Base-by-base conservation (phyloP, 2,329 filamentous ascomycete species). In the Didymella sp. region DNA sequence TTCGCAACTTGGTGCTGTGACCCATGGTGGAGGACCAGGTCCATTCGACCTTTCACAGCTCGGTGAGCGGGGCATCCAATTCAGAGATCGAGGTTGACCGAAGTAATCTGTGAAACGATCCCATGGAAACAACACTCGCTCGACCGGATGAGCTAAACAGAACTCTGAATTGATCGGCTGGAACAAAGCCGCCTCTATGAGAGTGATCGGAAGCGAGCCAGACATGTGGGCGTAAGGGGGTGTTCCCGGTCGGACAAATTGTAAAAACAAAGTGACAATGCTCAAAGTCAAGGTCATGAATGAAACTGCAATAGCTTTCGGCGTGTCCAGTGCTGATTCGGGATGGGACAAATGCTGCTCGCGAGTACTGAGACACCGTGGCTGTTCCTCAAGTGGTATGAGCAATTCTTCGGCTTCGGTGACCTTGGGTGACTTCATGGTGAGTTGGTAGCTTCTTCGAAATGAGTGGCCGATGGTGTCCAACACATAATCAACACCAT, bases 221-320 rank as follows among this genome's bases (percentile, higher is more conserved):
- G 61, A 64, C 61, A 64, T 64, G 13, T 64, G 61, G 8, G 61
- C 59, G 40, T 62, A 64, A 8, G 61, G 61, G 13, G 61, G 61
- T n/a, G 51, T 21, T 22, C 19, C 54, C 17, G 61, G 61, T n/a
- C 61, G 56, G 22, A 62, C 54, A 19, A 46, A 30, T 21, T 64
- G 57, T 22, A 64, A 51, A 15, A 62, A 24, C 22, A 43, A 17
- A 4, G 59, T 52, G 1, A 59, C 40, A 6, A 59, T 43, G 37
- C 33, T 49, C 13, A 38, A 45, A 13, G 46, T 55, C 8, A 62
- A 27, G 4, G 59, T 62, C 6, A 57, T 60, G 22, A 64, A 51
- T 4, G 49, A 42, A 7, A 59, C 40, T 6, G 57, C 49, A 6
- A 64, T 56, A 9, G 59, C 59, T 33, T 38, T 56, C 35, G 24